A percentile compares a stretch with the other conserved stretches of the same genome.
phyloP scores from a whole-genome alignment of 2,329 filamentous ascomycete genomes.

The Talaromyces sp. region DNA sequence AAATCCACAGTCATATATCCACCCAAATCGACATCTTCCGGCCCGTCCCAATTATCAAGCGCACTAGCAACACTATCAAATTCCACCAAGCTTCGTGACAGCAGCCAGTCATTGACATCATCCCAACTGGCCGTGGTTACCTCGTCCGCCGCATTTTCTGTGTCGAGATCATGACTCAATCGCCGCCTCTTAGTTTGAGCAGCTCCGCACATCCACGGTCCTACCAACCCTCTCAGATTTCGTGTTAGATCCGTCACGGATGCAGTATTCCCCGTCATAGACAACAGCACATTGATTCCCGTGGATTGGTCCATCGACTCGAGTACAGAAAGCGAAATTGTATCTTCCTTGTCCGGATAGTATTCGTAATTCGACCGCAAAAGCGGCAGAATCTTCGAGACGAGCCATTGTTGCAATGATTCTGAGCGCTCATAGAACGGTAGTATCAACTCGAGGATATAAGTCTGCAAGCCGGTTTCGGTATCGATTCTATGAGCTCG shows the following conservation, averaged over 20 bases:
- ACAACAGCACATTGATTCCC: slow-evolving; percentile 55
- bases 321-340: slow-evolving; percentile 50
- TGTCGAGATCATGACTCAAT: slow-evolving; percentile 34
- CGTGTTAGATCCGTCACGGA: slow-evolving; percentile 44
- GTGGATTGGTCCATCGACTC: slow-evolving; percentile 50
- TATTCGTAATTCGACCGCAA: slow-evolving; percentile 62
- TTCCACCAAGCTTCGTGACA: slow-evolving; percentile 51
- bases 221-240: slow-evolving; percentile 58
- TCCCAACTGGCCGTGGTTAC: slow-evolving; percentile 51
- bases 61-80: slow-evolving; percentile 50
- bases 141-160: slow-evolving; percentile 25
- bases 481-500: slow-evolving; percentile 59
- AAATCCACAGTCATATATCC: slow-evolving; percentile 45
- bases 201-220: slow-evolving; percentile 62
- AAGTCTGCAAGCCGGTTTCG: slow-evolving; percentile 56
- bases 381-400: slow-evolving; percentile 58
- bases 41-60: slow-evolving; percentile 59
- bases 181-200: slow-evolving; percentile 54
- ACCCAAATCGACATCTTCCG: slow-evolving; percentile 57
- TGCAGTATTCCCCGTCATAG: slow-evolving; percentile 36
- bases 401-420: slow-evolving; percentile 56
- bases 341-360: slow-evolving; percentile 50
- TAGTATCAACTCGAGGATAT: slow-evolving; percentile 54
- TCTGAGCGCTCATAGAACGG: slow-evolving; percentile 56
- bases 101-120: slow-evolving; percentile 57